These are phyloP conservation scores for Viridothelium virens DNA, from an alignment of 495 filamentous ascomycete species.

Conservation along the genomic window DNA sequence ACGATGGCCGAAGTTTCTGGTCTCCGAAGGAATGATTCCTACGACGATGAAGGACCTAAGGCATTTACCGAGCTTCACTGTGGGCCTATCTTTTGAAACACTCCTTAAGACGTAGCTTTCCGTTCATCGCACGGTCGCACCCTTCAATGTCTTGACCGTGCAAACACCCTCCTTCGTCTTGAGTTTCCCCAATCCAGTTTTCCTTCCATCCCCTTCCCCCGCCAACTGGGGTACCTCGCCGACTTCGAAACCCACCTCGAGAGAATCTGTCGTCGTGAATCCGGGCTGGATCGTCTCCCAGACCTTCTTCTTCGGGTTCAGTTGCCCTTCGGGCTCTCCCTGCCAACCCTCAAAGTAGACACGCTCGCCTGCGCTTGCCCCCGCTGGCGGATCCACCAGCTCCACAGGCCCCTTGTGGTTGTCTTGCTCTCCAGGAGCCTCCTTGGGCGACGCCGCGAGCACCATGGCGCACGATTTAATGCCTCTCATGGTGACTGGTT, in stretches of 20 bases:
- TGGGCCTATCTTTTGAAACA: background rate
- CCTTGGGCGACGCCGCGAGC: slow-evolving; percentile 77
- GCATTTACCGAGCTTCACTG: background rate
- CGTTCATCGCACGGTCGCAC: slow-evolving; percentile 28
- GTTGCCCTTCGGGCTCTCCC: slow-evolving; percentile 79
- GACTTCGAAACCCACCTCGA: slow-evolving; percentile 74
- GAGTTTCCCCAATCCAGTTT: slow-evolving; percentile 31
- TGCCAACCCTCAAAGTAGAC: slow-evolving; percentile 91
- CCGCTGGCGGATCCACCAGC: slow-evolving; percentile 78
- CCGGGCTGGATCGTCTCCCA: slow-evolving; percentile 95
- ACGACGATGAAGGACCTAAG: no score
- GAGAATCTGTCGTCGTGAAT: slow-evolving; percentile 71
- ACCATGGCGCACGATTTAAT: slow-evolving; percentile 97
- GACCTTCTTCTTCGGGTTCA: slow-evolving; percentile 99
- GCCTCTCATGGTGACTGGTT: slow-evolving; percentile 97
- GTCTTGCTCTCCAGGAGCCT: slow-evolving; percentile 69
- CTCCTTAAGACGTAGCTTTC: background rate
- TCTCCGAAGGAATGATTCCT: no score
- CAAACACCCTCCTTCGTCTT: slow-evolving; percentile 36
- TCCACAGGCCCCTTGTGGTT: slow-evolving; percentile 86
- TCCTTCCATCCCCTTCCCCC: slow-evolving; percentile 44
- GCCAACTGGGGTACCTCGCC: slow-evolving; percentile 53
- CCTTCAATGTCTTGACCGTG: slow-evolving; percentile 33
- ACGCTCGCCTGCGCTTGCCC: slow-evolving; percentile 69
- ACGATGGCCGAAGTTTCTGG: no score